Conservation (phyloP, 2,329 filamentous ascomycete genomes). For the Elsinoe australis region DNA sequence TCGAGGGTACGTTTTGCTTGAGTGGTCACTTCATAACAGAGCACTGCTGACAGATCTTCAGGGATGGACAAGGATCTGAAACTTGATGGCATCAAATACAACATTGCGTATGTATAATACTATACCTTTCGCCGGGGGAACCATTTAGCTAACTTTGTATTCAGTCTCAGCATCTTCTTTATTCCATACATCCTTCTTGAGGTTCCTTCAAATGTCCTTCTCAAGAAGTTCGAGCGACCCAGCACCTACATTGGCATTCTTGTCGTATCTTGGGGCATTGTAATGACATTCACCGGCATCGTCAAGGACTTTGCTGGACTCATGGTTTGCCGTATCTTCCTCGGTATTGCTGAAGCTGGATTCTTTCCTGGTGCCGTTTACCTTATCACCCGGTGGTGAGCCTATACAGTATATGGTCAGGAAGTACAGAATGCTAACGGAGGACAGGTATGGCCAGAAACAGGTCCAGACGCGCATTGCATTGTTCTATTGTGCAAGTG, state of each 20-base stretch:
- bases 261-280: slow-evolving; percentile 25
- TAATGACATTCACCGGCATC: slow-evolving; percentile 26
- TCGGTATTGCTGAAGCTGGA: slow-evolving; percentile 66
- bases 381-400: slow-evolving; percentile 23
- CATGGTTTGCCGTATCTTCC: slow-evolving; percentile 45
- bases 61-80: slow-evolving; percentile 31
- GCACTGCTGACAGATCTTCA: too few relatives aligned
- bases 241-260: slow-evolving; percentile 25
- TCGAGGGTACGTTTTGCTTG: too few relatives aligned
- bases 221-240: slow-evolving; percentile 27
- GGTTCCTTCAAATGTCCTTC: slow-evolving; percentile 22
- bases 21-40: too few relatives aligned
- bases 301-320: slow-evolving; percentile 27
- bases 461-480: slow-evolving; percentile 24
- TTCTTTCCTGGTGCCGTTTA: slow-evolving; percentile 44
- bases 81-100: slow-evolving; percentile 32
- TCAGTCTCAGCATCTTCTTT: slow-evolving; percentile 27
- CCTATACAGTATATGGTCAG: background rate
- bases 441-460: slow-evolving; percentile 21
- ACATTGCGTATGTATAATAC: slow-evolving; percentile 25
- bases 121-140: slow-evolving; percentile 24
- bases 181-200: slow-evolving; percentile 29
- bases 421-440: background rate
- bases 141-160: slow-evolving; percentile 23
- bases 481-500: slow-evolving; percentile 22